phyloP scores from a whole-genome alignment of 169 alveolate species.

The Plasmodium fragile region DNA sequence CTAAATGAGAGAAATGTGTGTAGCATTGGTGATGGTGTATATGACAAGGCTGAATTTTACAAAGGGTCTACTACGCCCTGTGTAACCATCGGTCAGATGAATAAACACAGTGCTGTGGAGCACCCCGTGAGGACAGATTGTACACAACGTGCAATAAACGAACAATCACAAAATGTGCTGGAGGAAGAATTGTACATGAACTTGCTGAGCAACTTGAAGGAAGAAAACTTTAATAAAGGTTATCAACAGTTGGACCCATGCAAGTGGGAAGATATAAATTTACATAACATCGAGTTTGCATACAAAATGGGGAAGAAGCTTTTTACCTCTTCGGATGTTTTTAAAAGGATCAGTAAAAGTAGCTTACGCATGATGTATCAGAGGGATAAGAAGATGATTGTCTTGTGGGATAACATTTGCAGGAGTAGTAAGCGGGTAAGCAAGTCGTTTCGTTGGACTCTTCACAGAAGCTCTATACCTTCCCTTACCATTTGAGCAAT shows the following conservation, averaged over 20 bases:
- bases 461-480: neutral
- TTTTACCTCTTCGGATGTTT: constrained; percentile 3
- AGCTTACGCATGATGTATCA: constrained; percentile 47
- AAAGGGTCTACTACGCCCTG: neutral
- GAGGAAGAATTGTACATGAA: neutral
- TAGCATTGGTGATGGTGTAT: neutral
- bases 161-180: neutral
- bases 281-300: constrained; percentile 17
- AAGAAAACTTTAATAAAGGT: constrained; percentile 2
- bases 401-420: constrained; percentile 41
- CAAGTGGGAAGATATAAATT: neutral
- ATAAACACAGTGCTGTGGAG: neutral
- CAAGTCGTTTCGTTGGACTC: neutral
- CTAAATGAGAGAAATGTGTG: neutral
- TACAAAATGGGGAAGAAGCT: constrained; percentile 63
- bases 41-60: neutral
- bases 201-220: constrained; percentile 6
- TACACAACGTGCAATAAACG: neutral
- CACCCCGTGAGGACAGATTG: neutral
- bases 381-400: constrained; percentile 16
- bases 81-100: neutral
- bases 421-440: constrained; percentile 5
- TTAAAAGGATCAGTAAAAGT: constrained; percentile 9
- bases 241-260: constrained; percentile 11
- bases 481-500: neutral